Conservation (phyloP, 345 rosid genomes). For the Salix purpurea region DNA sequence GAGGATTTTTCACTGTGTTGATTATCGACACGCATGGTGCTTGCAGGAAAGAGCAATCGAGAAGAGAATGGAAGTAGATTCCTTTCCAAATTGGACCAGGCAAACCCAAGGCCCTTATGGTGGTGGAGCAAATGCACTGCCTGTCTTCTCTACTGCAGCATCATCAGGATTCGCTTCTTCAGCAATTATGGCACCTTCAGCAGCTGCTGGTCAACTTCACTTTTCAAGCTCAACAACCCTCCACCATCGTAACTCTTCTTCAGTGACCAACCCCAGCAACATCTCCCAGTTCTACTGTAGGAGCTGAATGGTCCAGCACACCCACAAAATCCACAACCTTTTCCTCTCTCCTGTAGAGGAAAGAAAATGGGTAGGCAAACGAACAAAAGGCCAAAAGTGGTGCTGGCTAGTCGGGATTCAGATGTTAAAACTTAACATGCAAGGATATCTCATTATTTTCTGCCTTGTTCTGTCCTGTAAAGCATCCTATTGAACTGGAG, state of each 20-base stretch:
- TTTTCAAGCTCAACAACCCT: constrained; percentile 18
- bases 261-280: constrained; percentile 21
- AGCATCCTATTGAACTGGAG: background rate
- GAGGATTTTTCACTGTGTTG: background rate
- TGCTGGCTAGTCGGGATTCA: background rate
- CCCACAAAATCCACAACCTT: background rate
- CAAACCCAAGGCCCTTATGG: constrained; percentile 33
- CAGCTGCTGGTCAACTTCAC: constrained; percentile 30
- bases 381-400: background rate
- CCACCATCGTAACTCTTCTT: constrained; percentile 12
- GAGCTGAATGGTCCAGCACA: constrained; percentile 13
- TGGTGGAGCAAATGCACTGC: constrained; percentile 32
- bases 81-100: constrained; percentile 30
- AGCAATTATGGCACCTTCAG: constrained; percentile 28
- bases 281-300: constrained; percentile 30
- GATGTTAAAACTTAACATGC: background rate
- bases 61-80: constrained; percentile 46
- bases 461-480: background rate
- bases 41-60: constrained; percentile 55
- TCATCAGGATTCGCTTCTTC: constrained; percentile 97
- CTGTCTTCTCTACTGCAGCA: constrained; percentile 69
- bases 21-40: background rate
- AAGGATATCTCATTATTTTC: background rate
- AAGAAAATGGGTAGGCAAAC: constrained; percentile 1
- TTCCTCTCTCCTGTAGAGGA: background rate